These are phyloP conservation scores for Zygnema circumcarinatum DNA, from an alignment of 139 green algal genomes.

Conservation along the genomic window DNA sequence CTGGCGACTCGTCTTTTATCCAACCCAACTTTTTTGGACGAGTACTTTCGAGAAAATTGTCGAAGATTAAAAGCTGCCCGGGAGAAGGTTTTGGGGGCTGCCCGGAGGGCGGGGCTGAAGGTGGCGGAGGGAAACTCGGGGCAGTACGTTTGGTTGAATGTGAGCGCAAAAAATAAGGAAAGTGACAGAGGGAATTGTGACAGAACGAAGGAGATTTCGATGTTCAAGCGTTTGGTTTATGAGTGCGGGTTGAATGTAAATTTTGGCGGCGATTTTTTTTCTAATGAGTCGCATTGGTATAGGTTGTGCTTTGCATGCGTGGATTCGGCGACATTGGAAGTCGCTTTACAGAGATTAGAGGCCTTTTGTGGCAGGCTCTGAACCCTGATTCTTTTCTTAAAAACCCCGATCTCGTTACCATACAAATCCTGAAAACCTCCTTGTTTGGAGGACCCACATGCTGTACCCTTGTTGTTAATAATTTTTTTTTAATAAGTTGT, in stretches of 20 bases:
- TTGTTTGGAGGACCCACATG: too few relatives aligned
- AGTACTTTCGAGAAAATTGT: not conserved
- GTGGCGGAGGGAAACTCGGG: not conserved
- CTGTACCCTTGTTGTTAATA: too few relatives aligned
- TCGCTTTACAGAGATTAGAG: not conserved
- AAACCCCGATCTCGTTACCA: too few relatives aligned
- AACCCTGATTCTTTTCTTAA: too few relatives aligned
- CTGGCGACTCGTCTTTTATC: not conserved
- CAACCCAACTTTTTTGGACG: not conserved
- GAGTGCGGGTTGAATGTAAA: slow-evolving; percentile 1
- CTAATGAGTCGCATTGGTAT: not conserved
- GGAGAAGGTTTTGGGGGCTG: not conserved
- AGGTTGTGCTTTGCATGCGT: not conserved
- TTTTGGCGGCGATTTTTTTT: not conserved
- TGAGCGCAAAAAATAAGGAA: too few relatives aligned
- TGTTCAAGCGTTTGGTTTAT: not conserved
- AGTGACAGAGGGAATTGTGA: not conserved
- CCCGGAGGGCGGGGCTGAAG: not conserved
- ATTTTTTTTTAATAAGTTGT: too few relatives aligned
- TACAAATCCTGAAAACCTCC: too few relatives aligned
- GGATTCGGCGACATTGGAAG: not conserved
- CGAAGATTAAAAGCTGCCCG: not conserved
- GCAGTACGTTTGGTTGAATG: not conserved
- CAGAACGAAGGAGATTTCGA: not conserved
- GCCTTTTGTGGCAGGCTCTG: too few relatives aligned